Conservation (phyloP, 495 filamentous ascomycete genomes). For the Xylaria intraflava region DNA sequence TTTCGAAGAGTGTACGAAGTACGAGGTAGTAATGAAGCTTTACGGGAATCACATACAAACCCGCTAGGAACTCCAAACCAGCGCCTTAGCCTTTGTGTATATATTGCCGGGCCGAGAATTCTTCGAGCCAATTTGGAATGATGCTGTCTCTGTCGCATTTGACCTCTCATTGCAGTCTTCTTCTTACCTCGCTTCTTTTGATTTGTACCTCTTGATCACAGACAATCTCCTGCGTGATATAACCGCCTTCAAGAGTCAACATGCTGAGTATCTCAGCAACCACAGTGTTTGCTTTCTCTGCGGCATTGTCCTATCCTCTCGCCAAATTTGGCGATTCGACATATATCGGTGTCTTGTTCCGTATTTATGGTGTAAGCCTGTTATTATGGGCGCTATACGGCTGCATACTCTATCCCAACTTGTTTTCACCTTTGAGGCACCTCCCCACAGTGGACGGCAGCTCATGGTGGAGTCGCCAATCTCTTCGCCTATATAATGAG, state of each 20-base stretch:
- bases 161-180: too few relatives aligned
- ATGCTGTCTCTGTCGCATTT: too few relatives aligned
- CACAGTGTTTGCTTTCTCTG: not conserved
- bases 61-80: too few relatives aligned
- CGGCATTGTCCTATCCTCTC: constrained; percentile 5
- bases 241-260: not conserved
- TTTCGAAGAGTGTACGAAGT: too few relatives aligned
- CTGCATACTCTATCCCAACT: constrained; percentile 54
- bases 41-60: too few relatives aligned
- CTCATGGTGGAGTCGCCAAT: constrained; percentile 42
- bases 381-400: constrained; percentile 30
- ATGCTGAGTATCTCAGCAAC: not conserved
- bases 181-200: not conserved
- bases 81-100: too few relatives aligned
- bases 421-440: constrained; percentile 56
- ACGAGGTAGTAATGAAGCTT: too few relatives aligned
- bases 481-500: constrained; percentile 42
- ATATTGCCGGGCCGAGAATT: too few relatives aligned
- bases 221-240: not conserved
- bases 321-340: not conserved
- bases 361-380: not conserved
- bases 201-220: not conserved
- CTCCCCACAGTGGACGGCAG: constrained; percentile 44
- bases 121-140: too few relatives aligned
- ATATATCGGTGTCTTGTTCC: not conserved